Base-by-base conservation (phyloP, 208 protist species). In the Wallacemonas sp. region DNA sequence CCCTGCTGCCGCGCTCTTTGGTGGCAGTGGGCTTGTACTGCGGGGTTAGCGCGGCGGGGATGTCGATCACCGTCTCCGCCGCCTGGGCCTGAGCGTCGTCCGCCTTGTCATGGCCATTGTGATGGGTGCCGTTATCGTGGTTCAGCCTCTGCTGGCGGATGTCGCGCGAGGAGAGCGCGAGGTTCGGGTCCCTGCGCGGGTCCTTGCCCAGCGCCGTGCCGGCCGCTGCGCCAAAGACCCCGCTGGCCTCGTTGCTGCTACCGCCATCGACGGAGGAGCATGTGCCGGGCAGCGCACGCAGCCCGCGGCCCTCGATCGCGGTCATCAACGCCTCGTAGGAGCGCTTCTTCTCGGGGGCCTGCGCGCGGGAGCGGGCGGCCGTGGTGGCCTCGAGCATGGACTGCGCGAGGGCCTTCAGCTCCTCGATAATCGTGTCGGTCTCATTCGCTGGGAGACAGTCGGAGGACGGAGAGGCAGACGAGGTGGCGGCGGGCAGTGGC, bases 301-400 rank as follows among this genome's bases (percentile, higher is more conserved):
- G 70, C 1, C 65, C 67, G 33, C 81, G 73, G 52, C 66, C 73
- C 39, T 86, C 79, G 25, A 88, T 84, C 7, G 78, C 85, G 70
- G 59, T 77, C 70, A 94, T 78, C 42, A 92, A 79, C 18, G 80
- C 77, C 54, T 91, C 85, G 73, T 90, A 90, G 2, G 81, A 87
- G 33, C 83, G 83, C 50, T 65, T 65, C 46, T 76, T 74, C 57
- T 87, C 82, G 38, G 76, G 66, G 49, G 73, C 73, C 61, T 72
- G 75, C 20, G 79, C 77, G 29, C 77, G 81, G 22, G 73, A 76
- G 45, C 85, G 86, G 11, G 86, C 80, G 12, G 80, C 79, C 41
- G 87, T 89, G 0, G 84, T 93, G 4, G 90, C 79, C 48, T 93
- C 86, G 22, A 95, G 76, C 90, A 95, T 95, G 39, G 79, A 92